Percentiles rank a stretch among this genome's conserved stretches.
These are phyloP conservation scores for Lyophyllum semitale DNA, from an alignment of 768 basidiomycete genomes.

Conservation along the genomic window DNA sequence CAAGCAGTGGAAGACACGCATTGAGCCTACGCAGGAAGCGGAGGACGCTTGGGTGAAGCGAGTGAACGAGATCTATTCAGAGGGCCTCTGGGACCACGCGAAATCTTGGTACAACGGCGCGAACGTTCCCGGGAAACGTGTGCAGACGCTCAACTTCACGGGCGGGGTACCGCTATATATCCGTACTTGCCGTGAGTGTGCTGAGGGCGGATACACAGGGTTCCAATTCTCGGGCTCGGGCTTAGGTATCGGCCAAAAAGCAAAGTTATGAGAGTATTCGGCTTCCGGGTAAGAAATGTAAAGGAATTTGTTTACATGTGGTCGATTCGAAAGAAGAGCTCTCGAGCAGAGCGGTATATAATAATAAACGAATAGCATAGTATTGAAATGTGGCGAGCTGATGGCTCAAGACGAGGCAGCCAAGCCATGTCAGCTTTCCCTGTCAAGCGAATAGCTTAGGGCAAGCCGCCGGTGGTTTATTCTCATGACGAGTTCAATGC, in stretches of 20 bases:
- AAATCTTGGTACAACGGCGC: slow-evolving; percentile 28
- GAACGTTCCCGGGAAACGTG: slow-evolving; percentile 24
- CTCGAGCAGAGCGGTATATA: no score
- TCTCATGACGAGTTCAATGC: no score
- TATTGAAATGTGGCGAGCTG: no score
- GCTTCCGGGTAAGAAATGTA: not conserved
- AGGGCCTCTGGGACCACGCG: slow-evolving; percentile 17
- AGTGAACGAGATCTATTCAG: slow-evolving; percentile 14
- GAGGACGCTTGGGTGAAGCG: slow-evolving; percentile 13
- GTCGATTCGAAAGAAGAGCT: no score
- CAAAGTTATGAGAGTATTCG: not conserved
- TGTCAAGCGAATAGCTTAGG: no score
- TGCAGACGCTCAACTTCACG: slow-evolving; percentile 23
- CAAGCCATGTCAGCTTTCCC: no score
- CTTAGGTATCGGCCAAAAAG: not conserved
- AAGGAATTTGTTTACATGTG: no score
- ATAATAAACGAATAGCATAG: no score
- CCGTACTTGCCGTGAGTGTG: slow-evolving; percentile 15
- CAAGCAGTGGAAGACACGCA: slow-evolving; percentile 11
- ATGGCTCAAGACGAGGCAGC: no score
- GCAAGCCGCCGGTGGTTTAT: no score
- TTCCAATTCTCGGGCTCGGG: slow-evolving; percentile 6
- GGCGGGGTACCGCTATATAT: slow-evolving; percentile 23
- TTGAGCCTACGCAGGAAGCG: slow-evolving; percentile 9
- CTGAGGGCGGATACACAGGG: slow-evolving; percentile 17